Conservation (phyloP, 192 early-diverging fungal genomes). For the Geranomyces michiganensis region DNA sequence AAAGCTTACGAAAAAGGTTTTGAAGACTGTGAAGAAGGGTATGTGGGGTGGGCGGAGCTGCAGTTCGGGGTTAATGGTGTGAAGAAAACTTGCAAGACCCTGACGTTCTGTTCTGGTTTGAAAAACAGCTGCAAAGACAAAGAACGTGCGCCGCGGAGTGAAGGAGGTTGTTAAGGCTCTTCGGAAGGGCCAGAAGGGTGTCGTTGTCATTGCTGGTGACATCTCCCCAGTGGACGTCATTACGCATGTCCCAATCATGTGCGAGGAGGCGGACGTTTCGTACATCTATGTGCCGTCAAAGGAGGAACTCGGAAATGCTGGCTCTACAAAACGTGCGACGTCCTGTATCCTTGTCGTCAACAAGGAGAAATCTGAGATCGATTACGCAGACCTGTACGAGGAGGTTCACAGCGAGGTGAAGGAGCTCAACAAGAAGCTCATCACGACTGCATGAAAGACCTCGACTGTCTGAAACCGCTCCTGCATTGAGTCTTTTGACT, state of each 20-base stretch:
- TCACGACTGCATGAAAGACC: constrained; percentile 49
- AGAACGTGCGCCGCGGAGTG: constrained; percentile 90
- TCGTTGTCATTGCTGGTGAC: constrained; percentile 93
- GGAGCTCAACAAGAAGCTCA: constrained; percentile 71
- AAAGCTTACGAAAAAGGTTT: constrained; percentile 82
- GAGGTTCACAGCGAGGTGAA: constrained; percentile 79
- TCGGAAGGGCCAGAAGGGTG: constrained; percentile 92
- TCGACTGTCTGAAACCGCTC: background rate
- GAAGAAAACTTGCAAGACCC: no score
- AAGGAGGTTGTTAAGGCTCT: constrained; percentile 98
- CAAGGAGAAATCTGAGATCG: constrained; percentile 73
- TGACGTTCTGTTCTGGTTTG: background rate
- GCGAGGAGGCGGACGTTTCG: constrained; percentile 93
- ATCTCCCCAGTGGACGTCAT: constrained; percentile 97
- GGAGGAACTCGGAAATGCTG: constrained; percentile 91
- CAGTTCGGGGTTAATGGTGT: no score
- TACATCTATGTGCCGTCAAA: constrained; percentile 96
- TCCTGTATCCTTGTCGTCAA: constrained; percentile 88
- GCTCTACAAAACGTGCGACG: constrained; percentile 94
- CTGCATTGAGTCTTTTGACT: background rate
- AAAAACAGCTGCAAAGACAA: constrained; percentile 63
- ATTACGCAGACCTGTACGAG: constrained; percentile 87
- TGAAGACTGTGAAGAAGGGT: constrained; percentile 92
- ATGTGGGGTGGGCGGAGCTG: background rate
- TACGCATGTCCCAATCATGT: constrained; percentile 95